Percentiles rank a stretch among this genome's conserved stretches.
Conservation (phyloP, 257 asterid species). For the Misopates orontium region DNA sequence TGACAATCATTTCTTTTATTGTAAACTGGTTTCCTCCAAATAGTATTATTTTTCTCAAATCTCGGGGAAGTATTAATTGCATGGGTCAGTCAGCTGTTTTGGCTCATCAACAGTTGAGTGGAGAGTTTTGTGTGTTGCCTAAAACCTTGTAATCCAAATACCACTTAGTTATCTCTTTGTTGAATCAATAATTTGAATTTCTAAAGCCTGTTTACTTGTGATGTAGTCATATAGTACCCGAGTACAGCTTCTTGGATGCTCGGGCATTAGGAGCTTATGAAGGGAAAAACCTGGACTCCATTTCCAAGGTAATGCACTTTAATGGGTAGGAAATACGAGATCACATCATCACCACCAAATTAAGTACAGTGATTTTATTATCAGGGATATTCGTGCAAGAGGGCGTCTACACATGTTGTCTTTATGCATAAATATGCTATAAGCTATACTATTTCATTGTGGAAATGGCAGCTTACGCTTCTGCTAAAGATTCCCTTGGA, state of each 20-base stretch:
- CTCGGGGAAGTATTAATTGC: too few relatives aligned
- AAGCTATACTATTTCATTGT: neutral
- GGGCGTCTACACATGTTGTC: too few relatives aligned
- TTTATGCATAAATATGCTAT: too few relatives aligned
- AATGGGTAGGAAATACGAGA: neutral
- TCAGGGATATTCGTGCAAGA: neutral
- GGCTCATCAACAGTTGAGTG: too few relatives aligned
- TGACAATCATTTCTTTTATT: too few relatives aligned
- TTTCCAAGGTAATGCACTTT: constrained; percentile 58
- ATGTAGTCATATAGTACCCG: constrained; percentile 80
- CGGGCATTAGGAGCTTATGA: constrained; percentile 97
- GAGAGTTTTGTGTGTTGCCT: too few relatives aligned
- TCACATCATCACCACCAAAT: neutral
- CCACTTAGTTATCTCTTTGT: too few relatives aligned
- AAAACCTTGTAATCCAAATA: neutral
- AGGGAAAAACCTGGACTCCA: constrained; percentile 64
- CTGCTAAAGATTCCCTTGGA: neutral
- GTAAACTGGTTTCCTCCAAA: too few relatives aligned
- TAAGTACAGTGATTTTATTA: neutral
- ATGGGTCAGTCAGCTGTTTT: too few relatives aligned
- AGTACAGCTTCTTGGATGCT: constrained; percentile 96
- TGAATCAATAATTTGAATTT: too few relatives aligned
- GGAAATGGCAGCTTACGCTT: neutral
- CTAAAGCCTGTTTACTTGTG: neutral
- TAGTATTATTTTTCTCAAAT: too few relatives aligned